Base-by-base conservation (phyloP, 768 basidiomycete species). In the Boletus pseudo-olivaceus region DNA sequence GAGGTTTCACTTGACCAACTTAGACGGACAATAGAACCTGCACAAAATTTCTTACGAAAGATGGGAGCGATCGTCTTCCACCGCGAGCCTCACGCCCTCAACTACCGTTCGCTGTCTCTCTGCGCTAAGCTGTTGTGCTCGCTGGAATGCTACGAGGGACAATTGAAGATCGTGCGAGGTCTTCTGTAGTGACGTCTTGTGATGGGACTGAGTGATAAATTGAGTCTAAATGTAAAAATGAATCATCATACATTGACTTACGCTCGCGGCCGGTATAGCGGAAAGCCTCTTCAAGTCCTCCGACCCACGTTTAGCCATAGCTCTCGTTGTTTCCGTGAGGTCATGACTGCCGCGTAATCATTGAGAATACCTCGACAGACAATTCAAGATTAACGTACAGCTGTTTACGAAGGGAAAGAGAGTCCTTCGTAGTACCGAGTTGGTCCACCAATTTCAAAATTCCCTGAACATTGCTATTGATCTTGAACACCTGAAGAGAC, bases 371-470 rank as follows among this genome's bases (percentile, higher is more conserved):
- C 38, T 43, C 43, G 26, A 32, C n/a, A 26, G 32, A 53, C 6
- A 23, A 23, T 30, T 27, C 17, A 26, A 37, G 19, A 15, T 14
- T 37, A 30, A 79, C 93, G 58, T 64, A 96, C 95, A 98, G 73
- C 48, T 84, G 88, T 71, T 89, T 93, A 62, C 96, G 79, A 49
- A 98, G 73, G 3, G 76, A 70, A 1, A 87, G 82, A 17, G 87
- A 91, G 69, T 98, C 95, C 64, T 84, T 84, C 32, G 75, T 75
- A 0, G 88, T 92, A 5, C 96, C 96, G 1, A 99, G 81, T 70
- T 95, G 90, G 66, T 98, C 94, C n/a, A 98, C 92, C n/a, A 94
- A 80, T 72, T 91, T 92, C 62, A 93, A 72, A 46, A 99, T 95
- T 15, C 91, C 96, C 65, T 96, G 92, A 3, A 98, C 93, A 72